phyloP scores from a whole-genome alignment of 1,284 basidiomycete species.

The Naganishia sp. region DNA sequence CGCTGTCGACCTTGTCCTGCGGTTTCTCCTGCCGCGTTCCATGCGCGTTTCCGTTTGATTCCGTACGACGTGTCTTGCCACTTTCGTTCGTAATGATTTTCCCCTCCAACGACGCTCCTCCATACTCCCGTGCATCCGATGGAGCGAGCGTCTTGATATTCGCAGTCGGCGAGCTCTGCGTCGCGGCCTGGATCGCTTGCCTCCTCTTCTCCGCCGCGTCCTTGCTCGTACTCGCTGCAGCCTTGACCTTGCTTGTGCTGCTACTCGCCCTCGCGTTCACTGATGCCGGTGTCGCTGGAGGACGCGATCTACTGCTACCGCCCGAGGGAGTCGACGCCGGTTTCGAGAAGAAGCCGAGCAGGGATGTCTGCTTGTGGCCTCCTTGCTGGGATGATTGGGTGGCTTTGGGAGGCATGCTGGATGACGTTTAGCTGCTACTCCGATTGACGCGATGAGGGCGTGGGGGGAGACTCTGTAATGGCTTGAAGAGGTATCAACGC shows the following conservation, averaged over 20 bases:
- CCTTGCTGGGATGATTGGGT: constrained; percentile 12
- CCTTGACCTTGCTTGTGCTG: not conserved
- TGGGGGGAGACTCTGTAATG: not conserved
- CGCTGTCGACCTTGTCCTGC: constrained; percentile 15
- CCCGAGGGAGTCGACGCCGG: constrained; percentile 28
- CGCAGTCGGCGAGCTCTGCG: constrained; percentile 36
- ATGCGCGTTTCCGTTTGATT: not conserved
- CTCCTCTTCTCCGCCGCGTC: constrained; percentile 21
- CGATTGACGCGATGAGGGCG: not conserved
- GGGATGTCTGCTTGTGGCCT: constrained; percentile 49
- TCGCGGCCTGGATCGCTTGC: constrained; percentile 8
- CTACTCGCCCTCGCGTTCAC: constrained; percentile 39
- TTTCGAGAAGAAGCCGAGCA: constrained; percentile 54
- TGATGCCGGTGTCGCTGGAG: constrained; percentile 37
- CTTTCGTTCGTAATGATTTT: not conserved
- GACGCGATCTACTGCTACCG: constrained; percentile 30
- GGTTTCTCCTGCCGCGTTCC: constrained; percentile 1
- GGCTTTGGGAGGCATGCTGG: constrained; percentile 18
- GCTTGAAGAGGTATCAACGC: too few species aligned
- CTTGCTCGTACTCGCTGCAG: constrained; percentile 14
- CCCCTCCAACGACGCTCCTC: not conserved
- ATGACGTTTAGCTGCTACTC: constrained; percentile 1
- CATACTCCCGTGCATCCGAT: constrained; percentile 29
- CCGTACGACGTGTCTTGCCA: too few species aligned
- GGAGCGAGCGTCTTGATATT: constrained; percentile 24